Percentiles rank a stretch among this genome's conserved stretches.
phyloP scores from a whole-genome alignment of 2,329 filamentous ascomycete species.

The Apiospora pterosperma region DNA sequence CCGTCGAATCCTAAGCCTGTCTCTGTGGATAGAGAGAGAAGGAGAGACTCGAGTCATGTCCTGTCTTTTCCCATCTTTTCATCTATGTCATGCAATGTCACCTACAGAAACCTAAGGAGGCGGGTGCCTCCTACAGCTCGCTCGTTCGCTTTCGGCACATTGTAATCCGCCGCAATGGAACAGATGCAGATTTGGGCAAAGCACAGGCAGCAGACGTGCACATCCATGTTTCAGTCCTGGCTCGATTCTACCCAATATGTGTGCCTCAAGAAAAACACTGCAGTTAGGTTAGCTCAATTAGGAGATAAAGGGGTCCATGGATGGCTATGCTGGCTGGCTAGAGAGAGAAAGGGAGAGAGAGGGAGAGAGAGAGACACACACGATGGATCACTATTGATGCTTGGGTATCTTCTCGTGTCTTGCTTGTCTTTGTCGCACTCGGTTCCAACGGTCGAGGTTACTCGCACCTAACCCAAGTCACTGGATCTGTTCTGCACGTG shows the following conservation, averaged over 20 bases:
- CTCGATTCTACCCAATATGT: neutral
- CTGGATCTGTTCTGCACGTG: slow-evolving; percentile 3
- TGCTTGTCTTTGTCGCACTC: neutral
- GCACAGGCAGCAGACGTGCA: neutral
- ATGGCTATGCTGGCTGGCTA: no score
- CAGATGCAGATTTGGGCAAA: neutral
- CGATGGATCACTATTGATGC: no score
- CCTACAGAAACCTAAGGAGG: neutral
- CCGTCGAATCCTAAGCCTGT: neutral
- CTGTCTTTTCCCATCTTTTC: no score
- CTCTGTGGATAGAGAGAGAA: neutral
- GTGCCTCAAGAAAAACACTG: neutral
- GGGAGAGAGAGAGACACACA: neutral
- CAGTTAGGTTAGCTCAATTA: neutral
- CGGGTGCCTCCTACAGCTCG: neutral
- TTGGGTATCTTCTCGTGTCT: neutral
- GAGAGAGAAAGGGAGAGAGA: neutral
- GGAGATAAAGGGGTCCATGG: no score
- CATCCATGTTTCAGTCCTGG: neutral
- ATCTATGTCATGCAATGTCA: neutral
- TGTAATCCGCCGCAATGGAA: neutral
- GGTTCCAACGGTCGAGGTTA: neutral
- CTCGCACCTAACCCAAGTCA: slow-evolving; percentile 2
- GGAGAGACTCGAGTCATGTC: neutral
- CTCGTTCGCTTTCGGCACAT: neutral